phyloP scores from a whole-genome alignment of 1,284 basidiomycete species.

The Naganishia cerealis region DNA sequence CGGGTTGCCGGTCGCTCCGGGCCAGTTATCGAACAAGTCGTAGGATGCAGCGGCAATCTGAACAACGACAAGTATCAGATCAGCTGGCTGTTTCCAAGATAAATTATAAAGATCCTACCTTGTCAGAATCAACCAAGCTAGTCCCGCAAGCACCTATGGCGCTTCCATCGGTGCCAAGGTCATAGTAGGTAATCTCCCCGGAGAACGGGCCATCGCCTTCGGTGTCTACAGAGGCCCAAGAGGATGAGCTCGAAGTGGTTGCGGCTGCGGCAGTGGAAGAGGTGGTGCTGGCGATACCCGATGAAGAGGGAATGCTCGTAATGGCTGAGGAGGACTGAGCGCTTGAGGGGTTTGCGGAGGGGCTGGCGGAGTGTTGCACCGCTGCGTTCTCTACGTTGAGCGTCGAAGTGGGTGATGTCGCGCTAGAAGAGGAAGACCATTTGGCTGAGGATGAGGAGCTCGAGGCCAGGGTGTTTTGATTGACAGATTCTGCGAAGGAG shows the following conservation, averaged over 20 bases:
- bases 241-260: constrained; percentile 30
- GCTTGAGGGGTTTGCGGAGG: constrained; percentile 30
- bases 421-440: neutral
- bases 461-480: constrained; percentile 3
- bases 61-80: too few species aligned
- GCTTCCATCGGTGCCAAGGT: constrained; percentile 35
- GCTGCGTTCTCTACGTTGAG: constrained; percentile 13
- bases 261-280: constrained; percentile 16
- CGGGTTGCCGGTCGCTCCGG: constrained; percentile 53
- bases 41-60: constrained; percentile 55
- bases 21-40: constrained; percentile 55
- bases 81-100: neutral
- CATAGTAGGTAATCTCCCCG: constrained; percentile 50
- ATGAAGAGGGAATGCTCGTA: constrained; percentile 18
- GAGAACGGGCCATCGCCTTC: constrained; percentile 48
- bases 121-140: constrained; percentile 22
- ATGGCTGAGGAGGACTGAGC: constrained; percentile 12
- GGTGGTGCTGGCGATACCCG: constrained; percentile 1
- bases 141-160: constrained; percentile 45
- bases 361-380: constrained; percentile 20
- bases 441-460: constrained; percentile 12
- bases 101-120: constrained; percentile 6
- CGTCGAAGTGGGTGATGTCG: constrained; percentile 10
- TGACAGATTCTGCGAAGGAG: constrained; percentile 5
- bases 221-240: constrained; percentile 39